Percentiles rank a stretch among this genome's conserved stretches.
These are phyloP conservation scores for Alloascoidea hylecoeti DNA, from an alignment of 805 yeast genomes.

Conservation along the genomic window DNA sequence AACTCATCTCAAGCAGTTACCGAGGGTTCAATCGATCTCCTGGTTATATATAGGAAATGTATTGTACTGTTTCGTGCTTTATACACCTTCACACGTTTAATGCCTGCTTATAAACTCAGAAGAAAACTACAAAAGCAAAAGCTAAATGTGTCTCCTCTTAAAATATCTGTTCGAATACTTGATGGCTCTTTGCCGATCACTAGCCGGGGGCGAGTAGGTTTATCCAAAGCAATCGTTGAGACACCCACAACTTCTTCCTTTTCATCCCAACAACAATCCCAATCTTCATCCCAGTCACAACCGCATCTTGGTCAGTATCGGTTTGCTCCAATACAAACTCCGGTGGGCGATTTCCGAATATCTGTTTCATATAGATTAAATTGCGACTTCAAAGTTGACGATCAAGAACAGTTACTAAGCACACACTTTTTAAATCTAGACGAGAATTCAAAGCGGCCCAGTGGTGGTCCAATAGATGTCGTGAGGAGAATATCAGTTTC, in stretches of 20 bases:
- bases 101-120: slow-evolving; percentile 59
- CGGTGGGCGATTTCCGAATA: slow-evolving; percentile 57
- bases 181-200: slow-evolving; percentile 72
- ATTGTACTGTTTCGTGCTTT: slow-evolving; percentile 62
- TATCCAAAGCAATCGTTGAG: slow-evolving; percentile 48
- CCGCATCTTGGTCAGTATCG: slow-evolving; percentile 47
- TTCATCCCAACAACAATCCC: slow-evolving; percentile 16
- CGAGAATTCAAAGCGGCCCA: slow-evolving; percentile 8
- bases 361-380: slow-evolving; percentile 73
- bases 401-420: slow-evolving; percentile 49
- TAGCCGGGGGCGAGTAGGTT: slow-evolving; percentile 75
- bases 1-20: slow-evolving; percentile 16
- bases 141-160: slow-evolving; percentile 22
- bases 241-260: too few species aligned
- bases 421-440: slow-evolving; percentile 41
- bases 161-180: slow-evolving; percentile 32
- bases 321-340: slow-evolving; percentile 61
- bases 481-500: slow-evolving; percentile 5
- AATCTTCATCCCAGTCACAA: too few species aligned
- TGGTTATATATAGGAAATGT: slow-evolving; percentile 59
- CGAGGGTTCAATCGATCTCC: slow-evolving; percentile 30
- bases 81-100: slow-evolving; percentile 45
- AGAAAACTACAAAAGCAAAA: slow-evolving; percentile 26
- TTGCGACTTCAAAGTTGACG: slow-evolving; percentile 50
- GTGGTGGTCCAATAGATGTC: slow-evolving; percentile 5